These are phyloP conservation scores for Neofusicoccum kwambonambiense DNA, from an alignment of 2,329 filamentous ascomycete genomes.

Conservation along the genomic window DNA sequence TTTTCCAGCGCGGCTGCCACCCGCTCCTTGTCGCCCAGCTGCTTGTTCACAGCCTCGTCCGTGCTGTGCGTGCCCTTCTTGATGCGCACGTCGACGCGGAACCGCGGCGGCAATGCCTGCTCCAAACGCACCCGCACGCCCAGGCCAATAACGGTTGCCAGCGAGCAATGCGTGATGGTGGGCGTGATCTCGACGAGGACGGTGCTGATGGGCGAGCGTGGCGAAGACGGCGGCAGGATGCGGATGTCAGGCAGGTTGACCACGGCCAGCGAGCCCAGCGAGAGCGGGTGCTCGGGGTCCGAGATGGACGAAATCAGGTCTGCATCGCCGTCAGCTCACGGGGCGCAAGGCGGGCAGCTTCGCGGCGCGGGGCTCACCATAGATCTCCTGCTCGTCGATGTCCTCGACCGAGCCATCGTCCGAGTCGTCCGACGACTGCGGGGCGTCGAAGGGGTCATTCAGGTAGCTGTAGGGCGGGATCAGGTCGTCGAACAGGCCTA, in stretches of 20 bases:
- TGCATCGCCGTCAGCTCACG: slow-evolving; percentile 35
- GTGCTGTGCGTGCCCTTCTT: slow-evolving; percentile 96
- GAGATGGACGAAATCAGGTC: slow-evolving; percentile 94
- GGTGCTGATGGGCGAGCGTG: slow-evolving; percentile 63
- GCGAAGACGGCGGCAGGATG: slow-evolving; percentile 67
- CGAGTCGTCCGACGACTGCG: slow-evolving; percentile 36
- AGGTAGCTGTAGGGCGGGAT: slow-evolving; percentile 50
- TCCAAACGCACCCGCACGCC: slow-evolving; percentile 90
- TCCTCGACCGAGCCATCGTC: slow-evolving; percentile 69
- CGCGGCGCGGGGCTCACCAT: slow-evolving; percentile 57
- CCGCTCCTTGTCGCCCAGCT: slow-evolving; percentile 92
- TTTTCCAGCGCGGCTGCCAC: slow-evolving; percentile 95
- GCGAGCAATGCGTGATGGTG: slow-evolving; percentile 93
- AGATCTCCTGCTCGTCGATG: slow-evolving; percentile 97
- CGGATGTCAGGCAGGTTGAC: slow-evolving; percentile 94
- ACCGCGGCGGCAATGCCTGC: slow-evolving; percentile 85
- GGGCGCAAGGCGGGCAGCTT: background rate
- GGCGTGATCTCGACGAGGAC: slow-evolving; percentile 90
- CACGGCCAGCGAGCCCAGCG: slow-evolving; percentile 87
- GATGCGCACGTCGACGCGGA: slow-evolving; percentile 87
- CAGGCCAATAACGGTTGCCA: slow-evolving; percentile 93
- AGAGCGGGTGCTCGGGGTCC: slow-evolving; percentile 94
- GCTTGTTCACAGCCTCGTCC: slow-evolving; percentile 94
- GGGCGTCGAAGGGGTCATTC: slow-evolving; percentile 49
- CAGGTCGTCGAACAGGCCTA: slow-evolving; percentile 56